phyloP scores from a whole-genome alignment of 2,329 filamentous ascomycete genomes.

The Ceratocystis cubensis region DNA sequence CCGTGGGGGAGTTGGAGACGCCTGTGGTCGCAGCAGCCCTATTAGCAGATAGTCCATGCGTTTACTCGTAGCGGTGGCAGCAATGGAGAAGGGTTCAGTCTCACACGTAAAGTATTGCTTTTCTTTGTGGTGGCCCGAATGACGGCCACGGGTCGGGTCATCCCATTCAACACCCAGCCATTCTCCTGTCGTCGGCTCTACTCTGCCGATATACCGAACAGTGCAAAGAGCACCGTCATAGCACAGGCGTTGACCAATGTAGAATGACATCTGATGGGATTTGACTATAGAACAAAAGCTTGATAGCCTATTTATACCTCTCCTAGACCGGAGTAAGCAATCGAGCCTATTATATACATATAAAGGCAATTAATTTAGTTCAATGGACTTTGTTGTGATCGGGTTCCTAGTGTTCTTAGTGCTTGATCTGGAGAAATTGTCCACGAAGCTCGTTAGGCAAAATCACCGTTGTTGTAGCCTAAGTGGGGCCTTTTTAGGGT shows the following conservation, averaged over 20 bases:
- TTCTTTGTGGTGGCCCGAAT: conserved; percentile 72
- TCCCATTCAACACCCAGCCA: conserved; percentile 99
- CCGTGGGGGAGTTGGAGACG: conserved; percentile 51
- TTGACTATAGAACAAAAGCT: neutral
- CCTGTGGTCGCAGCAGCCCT: conserved; percentile 29
- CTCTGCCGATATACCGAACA: conserved; percentile 66
- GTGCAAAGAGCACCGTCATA: conserved; percentile 70
- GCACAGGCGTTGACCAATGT: conserved; percentile 64
- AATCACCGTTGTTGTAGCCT: neutral
- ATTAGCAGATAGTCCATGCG: neutral
- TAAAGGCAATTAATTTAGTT: neutral
- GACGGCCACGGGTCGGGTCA: conserved; percentile 72
- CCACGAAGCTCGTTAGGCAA: neutral
- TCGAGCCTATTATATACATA: neutral
- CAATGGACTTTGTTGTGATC: neutral
- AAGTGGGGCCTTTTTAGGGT: neutral
- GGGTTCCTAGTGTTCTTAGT: neutral
- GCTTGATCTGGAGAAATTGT: neutral
- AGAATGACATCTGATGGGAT: conserved; percentile 32
- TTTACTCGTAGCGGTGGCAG: neutral
- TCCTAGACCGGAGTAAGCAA: neutral
- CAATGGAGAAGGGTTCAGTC: conserved; percentile 20
- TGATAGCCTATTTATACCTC: neutral
- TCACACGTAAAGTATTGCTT: conserved; percentile 73
- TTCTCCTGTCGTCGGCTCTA: conserved; percentile 60